Evolutionary conservation across 2,329 filamentous ascomycete genomes (phyloP).

Genomic region (Aspergillus fijiensis): DNA sequence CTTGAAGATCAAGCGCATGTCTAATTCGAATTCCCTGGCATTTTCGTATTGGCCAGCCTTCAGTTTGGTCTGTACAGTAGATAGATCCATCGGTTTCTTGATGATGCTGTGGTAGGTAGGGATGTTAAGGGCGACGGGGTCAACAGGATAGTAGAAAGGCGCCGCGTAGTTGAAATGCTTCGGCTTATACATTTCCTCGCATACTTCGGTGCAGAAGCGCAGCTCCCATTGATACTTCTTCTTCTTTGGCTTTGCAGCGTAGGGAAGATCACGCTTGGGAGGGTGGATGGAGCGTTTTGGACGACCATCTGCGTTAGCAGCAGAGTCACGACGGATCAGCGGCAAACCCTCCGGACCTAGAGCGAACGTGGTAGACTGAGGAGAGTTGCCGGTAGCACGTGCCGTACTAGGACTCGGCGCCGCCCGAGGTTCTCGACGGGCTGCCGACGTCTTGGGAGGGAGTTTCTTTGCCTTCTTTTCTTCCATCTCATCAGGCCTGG

Average conservation of each 20-base stretch:
- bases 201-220: constrained; percentile 80
- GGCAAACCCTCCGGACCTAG: constrained; percentile 75
- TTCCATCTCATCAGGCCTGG: constrained; percentile 57
- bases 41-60: constrained; percentile 75
- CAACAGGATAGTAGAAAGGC: constrained; percentile 80
- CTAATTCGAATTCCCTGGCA: constrained; percentile 80
- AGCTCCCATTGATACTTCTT: constrained; percentile 87
- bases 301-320: constrained; percentile 71
- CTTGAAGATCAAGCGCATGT: constrained; percentile 77
- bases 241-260: constrained; percentile 81
- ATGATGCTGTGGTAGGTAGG: constrained; percentile 90
- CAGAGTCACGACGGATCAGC: constrained; percentile 81
- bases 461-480: constrained; percentile 59
- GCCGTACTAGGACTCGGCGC: constrained; percentile 45
- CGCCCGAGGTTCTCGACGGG: constrained; percentile 51
- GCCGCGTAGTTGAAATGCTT: constrained; percentile 68
- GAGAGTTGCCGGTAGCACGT: constrained; percentile 29
- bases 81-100: constrained; percentile 94
- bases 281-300: constrained; percentile 93
- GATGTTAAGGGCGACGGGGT: constrained; percentile 90
- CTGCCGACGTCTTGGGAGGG: constrained; percentile 43
- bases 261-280: constrained; percentile 90
- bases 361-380: constrained; percentile 63
- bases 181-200: constrained; percentile 73
- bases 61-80: constrained; percentile 76